Base-by-base conservation (phyloP, 306 rosid genomes). In the Trifolium dubium region DNA sequence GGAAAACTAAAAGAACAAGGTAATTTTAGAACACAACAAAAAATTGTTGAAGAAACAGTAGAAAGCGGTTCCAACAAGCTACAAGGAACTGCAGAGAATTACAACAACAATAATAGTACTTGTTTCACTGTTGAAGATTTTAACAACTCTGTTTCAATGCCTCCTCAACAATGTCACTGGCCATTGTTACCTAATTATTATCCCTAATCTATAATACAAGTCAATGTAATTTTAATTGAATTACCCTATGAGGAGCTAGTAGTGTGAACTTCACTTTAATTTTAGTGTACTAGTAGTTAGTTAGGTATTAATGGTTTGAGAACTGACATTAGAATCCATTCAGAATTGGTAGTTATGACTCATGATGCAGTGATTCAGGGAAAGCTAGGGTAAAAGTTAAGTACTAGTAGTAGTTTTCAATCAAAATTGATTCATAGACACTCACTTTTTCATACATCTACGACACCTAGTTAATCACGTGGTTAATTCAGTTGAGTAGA, bases 51-150 rank as follows among this genome's bases (percentile, higher is more conserved):
- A 73, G 92, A 88, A 76, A 90, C 88, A 10, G 89, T 69, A 41
- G 92, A 88, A 58, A 82, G 88, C 81, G 74, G 85, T 79, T 75
- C 83, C 11, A 71, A 76, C 76, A 77, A 83, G 72, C 62, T 73
- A 67, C 64, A 30, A 69, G 84, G 86, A 40, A 53, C 64, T 29
- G 40, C 8, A 29, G 82, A 51, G 37, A 86, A 82, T 12, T 80
- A 83, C 75, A 56, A 56, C 14, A 54, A 54, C 32, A 54, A 19
- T 32, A 10, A 12, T 6, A 23, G 63, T 56, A 56, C 63, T 74
- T 76, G 63, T 19, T 82, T 77, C 80, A 79, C 74, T 50, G 84
- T 80, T 74, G 98, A 88, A 62, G 93, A 89, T 79, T 87, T 77
- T 37, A 86, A 76, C 32, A 86, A 76, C 84, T 83, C 77, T 1